These are phyloP conservation scores for Chamaecyparis obtusa DNA, from an alignment of 75 land plant species.

Conservation along the genomic window DNA sequence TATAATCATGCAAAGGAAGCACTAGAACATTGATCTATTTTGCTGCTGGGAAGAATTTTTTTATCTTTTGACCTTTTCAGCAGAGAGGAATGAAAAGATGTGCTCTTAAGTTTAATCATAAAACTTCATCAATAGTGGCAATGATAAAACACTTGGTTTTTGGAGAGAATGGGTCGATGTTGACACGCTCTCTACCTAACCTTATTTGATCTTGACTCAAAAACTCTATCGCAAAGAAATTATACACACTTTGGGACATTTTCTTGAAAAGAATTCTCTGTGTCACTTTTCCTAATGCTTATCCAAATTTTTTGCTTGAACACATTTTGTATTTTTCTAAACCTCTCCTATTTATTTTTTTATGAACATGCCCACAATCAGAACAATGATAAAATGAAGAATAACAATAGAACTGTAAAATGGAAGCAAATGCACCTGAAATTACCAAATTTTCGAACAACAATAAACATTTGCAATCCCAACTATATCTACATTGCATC, in stretches of 20 bases:
- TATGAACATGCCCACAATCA: too few species aligned
- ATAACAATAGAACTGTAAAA: not conserved
- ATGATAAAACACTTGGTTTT: not conserved
- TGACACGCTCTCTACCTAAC: not conserved
- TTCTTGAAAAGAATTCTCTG: not conserved
- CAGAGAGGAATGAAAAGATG: not conserved
- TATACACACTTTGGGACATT: not conserved
- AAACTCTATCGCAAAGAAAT: too few species aligned
- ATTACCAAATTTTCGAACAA: not conserved
- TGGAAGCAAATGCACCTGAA: not conserved
- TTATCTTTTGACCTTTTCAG: not conserved
- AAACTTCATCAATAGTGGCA: not conserved
- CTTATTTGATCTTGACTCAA: too few species aligned
- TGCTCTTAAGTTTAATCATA: not conserved
- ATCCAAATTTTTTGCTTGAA: not conserved
- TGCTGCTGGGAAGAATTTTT: not conserved
- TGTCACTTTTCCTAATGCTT: not conserved
- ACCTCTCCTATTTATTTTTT: not conserved
- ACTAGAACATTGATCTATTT: not conserved
- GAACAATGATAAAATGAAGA: not conserved
- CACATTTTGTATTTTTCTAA: too few species aligned
- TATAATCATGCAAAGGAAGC: not conserved
- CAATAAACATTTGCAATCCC: not conserved
- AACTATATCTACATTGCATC: not conserved
- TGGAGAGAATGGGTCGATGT: not conserved